These are phyloP conservation scores for Penicillium ucsense DNA, from an alignment of 495 filamentous ascomycete species.

Conservation along the genomic window DNA sequence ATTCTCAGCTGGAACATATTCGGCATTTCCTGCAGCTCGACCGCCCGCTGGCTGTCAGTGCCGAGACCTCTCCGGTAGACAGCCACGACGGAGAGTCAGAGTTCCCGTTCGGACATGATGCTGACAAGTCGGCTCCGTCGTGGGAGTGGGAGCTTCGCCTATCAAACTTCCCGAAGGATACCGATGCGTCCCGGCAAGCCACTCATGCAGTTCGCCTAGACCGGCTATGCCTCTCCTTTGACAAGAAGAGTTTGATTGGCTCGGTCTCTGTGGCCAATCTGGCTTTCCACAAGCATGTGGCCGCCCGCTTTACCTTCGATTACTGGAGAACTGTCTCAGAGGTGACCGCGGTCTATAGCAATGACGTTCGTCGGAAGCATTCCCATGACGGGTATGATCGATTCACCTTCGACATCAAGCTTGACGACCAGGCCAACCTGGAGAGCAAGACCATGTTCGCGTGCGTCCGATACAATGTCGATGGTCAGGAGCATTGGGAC, in stretches of 20 bases:
- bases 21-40: slow-evolving; percentile 91
- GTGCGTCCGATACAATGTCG: slow-evolving; percentile 81
- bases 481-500: slow-evolving; percentile 88
- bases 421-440: slow-evolving; percentile 81
- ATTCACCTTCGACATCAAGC: slow-evolving; percentile 88
- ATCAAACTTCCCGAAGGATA: slow-evolving; percentile 63
- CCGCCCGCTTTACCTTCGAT: slow-evolving; percentile 89
- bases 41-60: slow-evolving; percentile 86
- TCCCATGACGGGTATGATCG: slow-evolving; percentile 64
- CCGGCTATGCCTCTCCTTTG: slow-evolving; percentile 71
- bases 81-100: slow-evolving; percentile 71
- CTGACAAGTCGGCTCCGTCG: slow-evolving; percentile 33
- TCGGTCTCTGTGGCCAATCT: slow-evolving; percentile 78
- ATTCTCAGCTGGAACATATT: slow-evolving; percentile 87
- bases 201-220: slow-evolving; percentile 65
- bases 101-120: slow-evolving; percentile 68
- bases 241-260: slow-evolving; percentile 78
- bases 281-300: slow-evolving; percentile 79
- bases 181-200: slow-evolving; percentile 49
- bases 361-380: slow-evolving; percentile 63
- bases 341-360: slow-evolving; percentile 76
- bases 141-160: slow-evolving; percentile 84
- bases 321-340: slow-evolving; percentile 98
- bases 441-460: slow-evolving; percentile 84
- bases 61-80: slow-evolving; percentile 88